Evolutionary conservation across 2,329 filamentous ascomycete species (phyloP).

Genomic region (Trichoderma semiorbis): DNA sequence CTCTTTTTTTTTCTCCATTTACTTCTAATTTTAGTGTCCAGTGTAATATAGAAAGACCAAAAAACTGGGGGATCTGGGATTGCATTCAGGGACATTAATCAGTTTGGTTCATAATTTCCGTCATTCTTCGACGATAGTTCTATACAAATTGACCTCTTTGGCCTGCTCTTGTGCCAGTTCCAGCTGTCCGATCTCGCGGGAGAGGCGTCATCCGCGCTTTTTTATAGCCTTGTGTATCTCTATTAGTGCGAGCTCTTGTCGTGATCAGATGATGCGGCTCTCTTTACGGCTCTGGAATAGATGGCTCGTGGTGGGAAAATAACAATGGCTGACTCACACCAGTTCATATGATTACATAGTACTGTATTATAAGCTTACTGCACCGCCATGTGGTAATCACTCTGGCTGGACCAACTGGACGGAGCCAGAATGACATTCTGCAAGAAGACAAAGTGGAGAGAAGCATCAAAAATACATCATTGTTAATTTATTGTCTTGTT

Average conservation of each 20-base stretch:
- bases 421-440: background rate
- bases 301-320: background rate
- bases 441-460: background rate
- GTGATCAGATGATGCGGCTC: background rate
- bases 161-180: background rate
- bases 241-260: background rate
- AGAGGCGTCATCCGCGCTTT: background rate
- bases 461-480: background rate
- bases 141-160: background rate
- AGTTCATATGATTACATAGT: background rate
- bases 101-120: slow-evolving; percentile 1
- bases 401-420: background rate
- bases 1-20: background rate
- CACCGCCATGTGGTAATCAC: slow-evolving; percentile 5
- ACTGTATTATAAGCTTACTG: background rate
- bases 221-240: background rate
- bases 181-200: background rate
- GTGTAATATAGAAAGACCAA: slow-evolving; percentile 10
- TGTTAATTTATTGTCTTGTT: background rate
- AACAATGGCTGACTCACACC: background rate
- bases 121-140: background rate
- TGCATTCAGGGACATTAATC: background rate
- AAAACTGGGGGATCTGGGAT: background rate
- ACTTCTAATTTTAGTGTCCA: background rate
- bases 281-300: background rate